phyloP scores from a whole-genome alignment of 495 filamentous ascomycete genomes.

The Daldinia vernicosa region DNA sequence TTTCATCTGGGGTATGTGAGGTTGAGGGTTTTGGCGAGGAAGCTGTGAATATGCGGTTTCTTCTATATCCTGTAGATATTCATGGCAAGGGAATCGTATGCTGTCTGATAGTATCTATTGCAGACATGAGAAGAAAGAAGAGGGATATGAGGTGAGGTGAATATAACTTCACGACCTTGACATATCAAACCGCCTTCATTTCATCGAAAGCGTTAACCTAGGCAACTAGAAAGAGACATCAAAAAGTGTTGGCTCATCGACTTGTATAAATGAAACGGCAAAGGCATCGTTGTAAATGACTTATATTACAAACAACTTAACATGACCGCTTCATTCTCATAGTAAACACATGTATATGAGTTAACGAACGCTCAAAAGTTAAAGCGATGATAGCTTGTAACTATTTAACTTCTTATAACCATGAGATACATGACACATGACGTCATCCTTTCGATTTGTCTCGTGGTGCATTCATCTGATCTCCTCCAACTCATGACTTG shows the following conservation, averaged over 20 bases:
- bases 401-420: neutral
- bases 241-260: neutral
- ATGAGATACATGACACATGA: neutral
- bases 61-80: neutral
- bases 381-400: neutral
- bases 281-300: neutral
- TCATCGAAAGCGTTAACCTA: neutral
- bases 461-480: neutral
- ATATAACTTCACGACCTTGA: too few relatives aligned
- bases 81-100: neutral
- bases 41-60: slow-evolving; percentile 45
- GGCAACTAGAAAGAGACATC: neutral
- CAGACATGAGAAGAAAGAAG: too few relatives aligned
- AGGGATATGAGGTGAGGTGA: too few relatives aligned
- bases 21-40: slow-evolving; percentile 70
- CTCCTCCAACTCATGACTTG: neutral
- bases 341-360: too few relatives aligned
- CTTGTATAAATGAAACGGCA: neutral
- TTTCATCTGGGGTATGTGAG: slow-evolving; percentile 76
- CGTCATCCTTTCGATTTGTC: neutral
- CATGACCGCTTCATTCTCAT: neutral
- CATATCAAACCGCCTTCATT: neutral
- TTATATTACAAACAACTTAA: neutral
- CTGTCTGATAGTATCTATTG: too few relatives aligned
- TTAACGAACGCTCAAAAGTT: too few relatives aligned